Evolutionary conservation across 441 rosid genomes (phyloP).

Genomic region (Euphorbia celastroides): DNA sequence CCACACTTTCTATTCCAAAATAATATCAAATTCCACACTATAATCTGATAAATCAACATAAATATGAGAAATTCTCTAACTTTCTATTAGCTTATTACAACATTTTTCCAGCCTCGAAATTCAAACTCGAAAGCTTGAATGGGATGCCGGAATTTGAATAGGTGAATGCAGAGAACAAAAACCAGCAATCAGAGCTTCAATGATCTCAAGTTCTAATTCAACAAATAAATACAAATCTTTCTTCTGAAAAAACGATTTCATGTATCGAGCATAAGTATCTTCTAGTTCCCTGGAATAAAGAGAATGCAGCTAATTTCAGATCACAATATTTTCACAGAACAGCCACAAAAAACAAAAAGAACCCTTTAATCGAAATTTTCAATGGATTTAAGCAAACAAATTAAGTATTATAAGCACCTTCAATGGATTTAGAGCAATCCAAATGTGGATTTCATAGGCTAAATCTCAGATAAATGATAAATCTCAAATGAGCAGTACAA

Average conservation of each 20-base stretch:
- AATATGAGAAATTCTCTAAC: background rate
- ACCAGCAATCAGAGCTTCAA: background rate
- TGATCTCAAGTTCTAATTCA: background rate
- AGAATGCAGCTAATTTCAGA: background rate
- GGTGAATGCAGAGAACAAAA: background rate
- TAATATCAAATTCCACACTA: too few relatives aligned
- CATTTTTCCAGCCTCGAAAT: background rate
- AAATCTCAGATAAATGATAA: background rate
- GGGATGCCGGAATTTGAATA: background rate
- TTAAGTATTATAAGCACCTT: background rate
- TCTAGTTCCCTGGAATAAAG: conserved; percentile 15
- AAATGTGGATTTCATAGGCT: background rate
- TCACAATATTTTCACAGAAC: background rate
- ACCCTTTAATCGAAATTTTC: background rate
- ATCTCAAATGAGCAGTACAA: background rate
- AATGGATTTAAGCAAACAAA: background rate
- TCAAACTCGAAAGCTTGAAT: background rate
- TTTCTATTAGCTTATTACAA: conserved; percentile 5
- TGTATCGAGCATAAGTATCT: conserved; percentile 4
- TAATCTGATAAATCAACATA: too few relatives aligned
- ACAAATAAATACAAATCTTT: background rate
- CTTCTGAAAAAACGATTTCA: background rate
- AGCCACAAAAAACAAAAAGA: background rate
- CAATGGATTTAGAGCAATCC: background rate
- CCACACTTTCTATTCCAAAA: too few relatives aligned